A percentile compares a stretch with the other conserved stretches of the same genome.
phyloP scores from a whole-genome alignment of 164 flowering plant genomes.

The Umbilicus rupestris region DNA sequence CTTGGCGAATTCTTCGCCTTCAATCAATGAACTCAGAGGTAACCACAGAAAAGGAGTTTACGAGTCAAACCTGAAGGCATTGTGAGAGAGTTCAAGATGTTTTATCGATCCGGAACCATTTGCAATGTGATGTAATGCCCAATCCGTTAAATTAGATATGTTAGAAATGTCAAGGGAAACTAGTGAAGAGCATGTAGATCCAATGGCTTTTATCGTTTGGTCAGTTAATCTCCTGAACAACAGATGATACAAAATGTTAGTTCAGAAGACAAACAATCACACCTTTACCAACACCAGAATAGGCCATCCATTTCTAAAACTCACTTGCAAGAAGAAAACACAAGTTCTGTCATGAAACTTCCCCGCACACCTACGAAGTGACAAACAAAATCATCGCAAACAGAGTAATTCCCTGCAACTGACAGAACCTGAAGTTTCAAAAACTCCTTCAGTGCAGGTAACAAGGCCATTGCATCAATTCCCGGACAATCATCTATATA shows the following conservation, averaged over 20 bases:
- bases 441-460: constrained; percentile 1
- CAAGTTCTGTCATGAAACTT: background rate
- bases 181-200: background rate
- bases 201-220: background rate
- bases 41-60: background rate
- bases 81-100: constrained; percentile 1
- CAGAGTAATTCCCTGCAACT: background rate
- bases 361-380: background rate
- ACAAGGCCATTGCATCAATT: constrained; percentile 4
- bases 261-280: background rate
- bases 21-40: background rate
- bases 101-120: background rate
- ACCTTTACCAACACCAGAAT: background rate
- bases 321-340: constrained; percentile 1
- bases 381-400: background rate
- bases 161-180: constrained; percentile 1
- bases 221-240: background rate
- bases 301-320: background rate
- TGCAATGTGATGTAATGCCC: constrained; percentile 1
- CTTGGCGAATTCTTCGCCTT: background rate
- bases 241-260: background rate
- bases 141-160: constrained; percentile 2
- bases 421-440: constrained; percentile 3
- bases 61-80: background rate
- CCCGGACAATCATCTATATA: background rate